Evolutionary conservation across 805 yeast genomes (phyloP).

Genomic region (Zygosaccharomyces gambellarensis): DNA sequence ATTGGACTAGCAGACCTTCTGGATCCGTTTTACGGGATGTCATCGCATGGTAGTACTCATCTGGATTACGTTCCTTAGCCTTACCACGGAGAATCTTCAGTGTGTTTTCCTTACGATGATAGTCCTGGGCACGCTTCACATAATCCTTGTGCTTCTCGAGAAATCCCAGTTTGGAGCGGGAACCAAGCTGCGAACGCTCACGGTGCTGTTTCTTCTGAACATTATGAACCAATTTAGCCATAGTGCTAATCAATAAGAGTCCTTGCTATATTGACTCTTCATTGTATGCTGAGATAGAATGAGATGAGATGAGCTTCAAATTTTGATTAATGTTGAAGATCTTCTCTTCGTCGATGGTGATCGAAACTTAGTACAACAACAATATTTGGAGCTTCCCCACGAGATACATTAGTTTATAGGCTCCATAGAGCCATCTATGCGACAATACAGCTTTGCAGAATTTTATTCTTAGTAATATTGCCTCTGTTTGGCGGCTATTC

Average conservation of each 20-base stretch:
- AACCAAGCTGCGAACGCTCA: conserved; percentile 83
- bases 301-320: conserved; percentile 52
- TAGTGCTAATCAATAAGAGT: conserved; percentile 23
- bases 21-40: conserved; percentile 60
- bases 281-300: neutral
- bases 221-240: conserved; percentile 81
- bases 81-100: conserved; percentile 68
- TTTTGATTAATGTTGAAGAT: conserved; percentile 31
- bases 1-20: conserved; percentile 61
- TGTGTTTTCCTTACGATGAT: conserved; percentile 52
- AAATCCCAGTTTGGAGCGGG: conserved; percentile 71
- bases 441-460: too few species aligned
- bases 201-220: conserved; percentile 94
- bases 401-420: neutral
- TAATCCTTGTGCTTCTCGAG: conserved; percentile 91
- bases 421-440: neutral
- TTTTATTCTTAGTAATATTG: neutral
- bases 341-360: neutral
- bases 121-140: conserved; percentile 63
- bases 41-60: conserved; percentile 97
- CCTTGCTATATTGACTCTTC: neutral
- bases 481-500: neutral
- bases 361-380: neutral
- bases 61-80: conserved; percentile 76
- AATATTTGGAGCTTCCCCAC: neutral